These are phyloP conservation scores for Botrytis pseudocinerea DNA, from an alignment of 2,329 filamentous ascomycete species.

Conservation along the genomic window DNA sequence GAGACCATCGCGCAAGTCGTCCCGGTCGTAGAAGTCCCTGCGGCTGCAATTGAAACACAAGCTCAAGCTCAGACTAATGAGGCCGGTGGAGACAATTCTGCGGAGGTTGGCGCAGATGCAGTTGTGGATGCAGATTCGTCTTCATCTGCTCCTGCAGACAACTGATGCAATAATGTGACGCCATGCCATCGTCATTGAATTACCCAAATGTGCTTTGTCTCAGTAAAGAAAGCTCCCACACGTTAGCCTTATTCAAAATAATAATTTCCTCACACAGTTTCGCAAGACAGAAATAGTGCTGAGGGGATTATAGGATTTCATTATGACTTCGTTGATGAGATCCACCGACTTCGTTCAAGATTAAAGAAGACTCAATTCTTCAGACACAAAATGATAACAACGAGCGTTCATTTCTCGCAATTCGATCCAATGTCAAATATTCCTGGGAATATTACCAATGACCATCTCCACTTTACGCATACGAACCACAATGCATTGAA, in stretches of 20 bases:
- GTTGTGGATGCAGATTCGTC: neutral
- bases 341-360: neutral
- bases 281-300: neutral
- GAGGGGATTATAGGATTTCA: neutral
- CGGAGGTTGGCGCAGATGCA: neutral
- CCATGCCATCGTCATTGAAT: neutral
- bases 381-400: neutral
- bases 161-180: neutral
- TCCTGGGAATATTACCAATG: neutral
- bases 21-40: conserved; percentile 5
- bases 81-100: neutral
- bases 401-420: neutral
- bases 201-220: neutral
- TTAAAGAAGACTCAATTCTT: neutral
- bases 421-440: neutral
- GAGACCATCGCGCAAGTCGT: neutral
- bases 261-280: neutral
- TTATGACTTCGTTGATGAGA: neutral
- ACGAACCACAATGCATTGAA: neutral
- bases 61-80: neutral
- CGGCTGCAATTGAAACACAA: conserved; percentile 1
- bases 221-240: too few species aligned
- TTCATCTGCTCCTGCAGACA: neutral
- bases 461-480: neutral
- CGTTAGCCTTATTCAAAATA: neutral